Percentiles rank a stretch among this genome's conserved stretches.
Evolutionary conservation across 1,139 yeast species (phyloP).

Genomic region (Geotrichum australiense): DNA sequence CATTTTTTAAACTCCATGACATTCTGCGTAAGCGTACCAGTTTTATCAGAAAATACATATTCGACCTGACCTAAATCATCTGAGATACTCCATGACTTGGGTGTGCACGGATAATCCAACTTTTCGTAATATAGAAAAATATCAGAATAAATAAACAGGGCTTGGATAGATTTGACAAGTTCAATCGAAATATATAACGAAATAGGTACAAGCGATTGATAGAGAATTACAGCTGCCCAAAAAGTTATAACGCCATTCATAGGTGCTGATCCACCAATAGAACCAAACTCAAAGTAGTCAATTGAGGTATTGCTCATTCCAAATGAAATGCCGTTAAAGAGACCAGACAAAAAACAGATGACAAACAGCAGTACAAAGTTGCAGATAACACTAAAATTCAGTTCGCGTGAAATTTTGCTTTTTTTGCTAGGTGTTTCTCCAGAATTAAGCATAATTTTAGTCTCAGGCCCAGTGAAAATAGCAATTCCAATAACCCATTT

Average conservation of each 20-base stretch:
- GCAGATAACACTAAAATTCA: conserved; percentile 73
- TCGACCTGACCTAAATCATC: conserved; percentile 97
- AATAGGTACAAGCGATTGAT: conserved; percentile 87
- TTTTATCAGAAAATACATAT: conserved; percentile 90
- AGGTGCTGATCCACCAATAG: conserved; percentile 57
- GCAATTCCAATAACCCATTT: conserved; percentile 64
- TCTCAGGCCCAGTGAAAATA: conserved; percentile 82
- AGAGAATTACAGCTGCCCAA: conserved; percentile 80
- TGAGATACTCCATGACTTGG: conserved; percentile 96
- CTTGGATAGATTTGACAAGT: conserved; percentile 86
- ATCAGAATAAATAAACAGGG: conserved; percentile 83
- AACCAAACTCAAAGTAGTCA: conserved; percentile 62
- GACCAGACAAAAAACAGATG: conserved; percentile 75
- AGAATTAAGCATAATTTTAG: conserved; percentile 88
- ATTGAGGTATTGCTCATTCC: conserved; percentile 48
- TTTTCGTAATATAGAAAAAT: conserved; percentile 74
- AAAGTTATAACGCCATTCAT: conserved; percentile 78
- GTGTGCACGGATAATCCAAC: conserved; percentile 89
- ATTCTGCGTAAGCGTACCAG: conserved; percentile 94
- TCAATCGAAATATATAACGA: conserved; percentile 89
- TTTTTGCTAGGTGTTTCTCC: conserved; percentile 89
- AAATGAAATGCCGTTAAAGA: conserved; percentile 75
- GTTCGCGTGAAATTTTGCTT: conserved; percentile 74
- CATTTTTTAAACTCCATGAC: conserved; percentile 95
- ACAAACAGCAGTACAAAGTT: conserved; percentile 70